A percentile compares a stretch with the other conserved stretches of the same genome.
phyloP scores from a whole-genome alignment of 2,329 filamentous ascomycete species.

The Leptodontidium sp. region DNA sequence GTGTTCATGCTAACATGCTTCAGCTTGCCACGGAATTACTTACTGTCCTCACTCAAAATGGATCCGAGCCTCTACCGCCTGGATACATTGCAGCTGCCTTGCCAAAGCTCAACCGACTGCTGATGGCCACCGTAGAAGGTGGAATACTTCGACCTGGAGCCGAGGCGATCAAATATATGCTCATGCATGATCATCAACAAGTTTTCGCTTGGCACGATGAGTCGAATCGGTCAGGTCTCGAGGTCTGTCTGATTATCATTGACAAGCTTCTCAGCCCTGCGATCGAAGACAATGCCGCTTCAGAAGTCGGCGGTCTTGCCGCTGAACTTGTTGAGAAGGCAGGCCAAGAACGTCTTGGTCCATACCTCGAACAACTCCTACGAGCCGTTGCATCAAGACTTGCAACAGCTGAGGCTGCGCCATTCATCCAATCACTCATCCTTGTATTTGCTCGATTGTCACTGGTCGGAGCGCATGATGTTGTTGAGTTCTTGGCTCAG shows the following conservation, averaged over 20 bases:
- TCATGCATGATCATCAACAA: conserved; percentile 89
- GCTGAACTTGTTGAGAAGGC: conserved; percentile 96
- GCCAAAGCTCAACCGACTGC: conserved; percentile 83
- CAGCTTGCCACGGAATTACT: conserved; percentile 85
- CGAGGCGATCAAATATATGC: conserved; percentile 85
- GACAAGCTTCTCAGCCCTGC: conserved; percentile 84
- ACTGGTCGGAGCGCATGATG: conserved; percentile 83
- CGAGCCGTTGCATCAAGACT: conserved; percentile 88
- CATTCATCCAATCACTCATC: conserved; percentile 95
- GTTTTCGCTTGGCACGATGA: conserved; percentile 87
- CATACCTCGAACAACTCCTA: conserved; percentile 87
- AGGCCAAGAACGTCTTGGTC: conserved; percentile 87
- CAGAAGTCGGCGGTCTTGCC: conserved; percentile 94
- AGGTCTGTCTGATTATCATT: conserved; percentile 89
- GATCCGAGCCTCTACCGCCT: conserved; percentile 82
- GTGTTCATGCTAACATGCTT: conserved; percentile 36
- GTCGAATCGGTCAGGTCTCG: conserved; percentile 81
- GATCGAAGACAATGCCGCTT: conserved; percentile 92
- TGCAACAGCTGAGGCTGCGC: conserved; percentile 81
- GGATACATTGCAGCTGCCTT: conserved; percentile 87
- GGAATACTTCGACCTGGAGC: conserved; percentile 89
- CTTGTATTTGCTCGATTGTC: conserved; percentile 93
- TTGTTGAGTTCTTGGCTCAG: conserved; percentile 89
- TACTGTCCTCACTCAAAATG: conserved; percentile 81
- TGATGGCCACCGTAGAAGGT: conserved; percentile 86